Evolutionary conservation across 306 rosid species (phyloP), one percentile per base, ranked within the genome.

Genomic region (Nissolia schottii): DNA sequence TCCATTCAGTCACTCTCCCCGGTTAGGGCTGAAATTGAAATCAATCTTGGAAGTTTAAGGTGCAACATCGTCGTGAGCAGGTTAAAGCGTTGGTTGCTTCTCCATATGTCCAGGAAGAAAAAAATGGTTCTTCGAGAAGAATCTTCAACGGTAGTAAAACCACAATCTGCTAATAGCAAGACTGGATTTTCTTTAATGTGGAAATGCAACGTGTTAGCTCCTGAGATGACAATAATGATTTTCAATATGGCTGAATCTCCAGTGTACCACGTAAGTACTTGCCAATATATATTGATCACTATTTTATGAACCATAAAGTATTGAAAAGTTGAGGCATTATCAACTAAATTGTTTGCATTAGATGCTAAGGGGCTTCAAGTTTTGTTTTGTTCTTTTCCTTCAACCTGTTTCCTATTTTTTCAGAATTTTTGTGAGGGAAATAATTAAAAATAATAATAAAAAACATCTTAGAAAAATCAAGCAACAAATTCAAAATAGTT

Each of bases 131-230:
- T 91, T 59, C 83, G 48, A 75, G 92, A 91, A 71, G 96, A 88
- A 76, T 64, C 62, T 38, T 51, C 93, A 14, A 61, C 64, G 63
- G 29, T 49, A 69, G 86, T 68, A 64, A 95, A 88, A 83, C 86
- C 85, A 20, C 80, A 85, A 65, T 77, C 85, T 40, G 81, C 55
- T n/a, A 85, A 86, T 67, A 70, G 64, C 82, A 88, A 86, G 76
- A 41, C 82, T n/a, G n/a, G n/a, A n/a, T n/a, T n/a, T n/a, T n/a
- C 70, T 71, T 84, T 59, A 82, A 70, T 77, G 71, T 95, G 99
- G 99, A 88, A 91, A 16, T 91, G 91, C 81, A 87, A 89, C 18
- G 77, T 92, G 29, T 86, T 93, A 46, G 88, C 88, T 76, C 97
- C 99, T 51, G 78, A 91, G 77, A 79, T 87, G 81, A 88, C 96